These are phyloP conservation scores for Plenodomus biglobosus DNA, from an alignment of 2,329 filamentous ascomycete species.

Conservation along the genomic window DNA sequence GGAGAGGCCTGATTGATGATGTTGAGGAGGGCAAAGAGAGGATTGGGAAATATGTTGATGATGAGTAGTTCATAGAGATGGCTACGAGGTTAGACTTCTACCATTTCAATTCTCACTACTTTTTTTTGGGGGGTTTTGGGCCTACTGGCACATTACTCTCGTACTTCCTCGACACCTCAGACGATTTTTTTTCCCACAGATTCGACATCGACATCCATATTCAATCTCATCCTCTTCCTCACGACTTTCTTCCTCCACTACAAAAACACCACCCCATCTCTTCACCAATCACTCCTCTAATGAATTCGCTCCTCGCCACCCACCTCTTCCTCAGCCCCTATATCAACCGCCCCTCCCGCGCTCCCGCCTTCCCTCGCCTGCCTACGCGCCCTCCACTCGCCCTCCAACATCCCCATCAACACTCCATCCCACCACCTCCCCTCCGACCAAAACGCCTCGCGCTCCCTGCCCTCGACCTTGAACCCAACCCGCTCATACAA, in stretches of 20 bases:
- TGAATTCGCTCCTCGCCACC: neutral
- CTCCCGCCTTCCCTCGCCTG: neutral
- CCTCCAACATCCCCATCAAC: slow-evolving; percentile 28
- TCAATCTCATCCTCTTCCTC: neutral
- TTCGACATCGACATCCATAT: neutral
- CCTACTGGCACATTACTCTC: neutral
- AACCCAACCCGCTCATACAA: slow-evolving; percentile 53
- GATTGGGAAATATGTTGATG: neutral
- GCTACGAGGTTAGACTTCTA: too few relatives aligned
- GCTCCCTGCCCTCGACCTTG: slow-evolving; percentile 45
- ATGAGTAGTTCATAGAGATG: neutral
- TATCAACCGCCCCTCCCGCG: neutral
- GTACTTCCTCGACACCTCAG: neutral
- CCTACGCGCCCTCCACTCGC: slow-evolving; percentile 25
- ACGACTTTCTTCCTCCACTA: too few relatives aligned
- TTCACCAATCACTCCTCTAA: neutral
- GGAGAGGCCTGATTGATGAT: neutral
- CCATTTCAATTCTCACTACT: neutral
- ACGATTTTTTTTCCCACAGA: neutral
- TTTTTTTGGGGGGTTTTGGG: neutral
- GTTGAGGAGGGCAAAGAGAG: neutral
- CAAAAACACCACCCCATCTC: too few relatives aligned
- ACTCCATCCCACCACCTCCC: slow-evolving; percentile 43
- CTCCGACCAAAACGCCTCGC: slow-evolving; percentile 49
- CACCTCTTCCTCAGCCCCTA: neutral